Evolutionary conservation across 2,329 filamentous ascomycete genomes (phyloP).

Genomic region (Aciculosporium take): DNA sequence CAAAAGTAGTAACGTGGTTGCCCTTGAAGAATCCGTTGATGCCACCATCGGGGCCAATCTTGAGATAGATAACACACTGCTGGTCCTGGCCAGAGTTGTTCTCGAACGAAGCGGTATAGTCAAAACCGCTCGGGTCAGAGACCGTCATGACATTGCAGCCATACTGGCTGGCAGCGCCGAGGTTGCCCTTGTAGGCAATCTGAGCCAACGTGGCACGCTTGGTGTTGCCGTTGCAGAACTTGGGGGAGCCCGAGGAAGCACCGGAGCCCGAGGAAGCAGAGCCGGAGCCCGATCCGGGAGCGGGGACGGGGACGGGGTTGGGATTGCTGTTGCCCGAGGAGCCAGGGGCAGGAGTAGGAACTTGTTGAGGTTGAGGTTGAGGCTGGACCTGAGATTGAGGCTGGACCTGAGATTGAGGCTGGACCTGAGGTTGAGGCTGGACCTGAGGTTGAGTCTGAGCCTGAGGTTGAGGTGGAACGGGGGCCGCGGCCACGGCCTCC

Average conservation of each 20-base stretch:
- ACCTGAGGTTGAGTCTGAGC: too few species aligned
- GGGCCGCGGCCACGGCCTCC: not conserved
- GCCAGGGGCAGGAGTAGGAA: not conserved
- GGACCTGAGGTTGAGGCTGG: too few species aligned
- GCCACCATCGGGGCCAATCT: slow-evolving; percentile 30
- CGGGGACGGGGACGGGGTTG: not conserved
- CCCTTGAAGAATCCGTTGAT: slow-evolving; percentile 36
- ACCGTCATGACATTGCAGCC: slow-evolving; percentile 40
- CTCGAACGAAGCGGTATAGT: slow-evolving; percentile 29
- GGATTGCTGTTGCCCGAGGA: too few species aligned
- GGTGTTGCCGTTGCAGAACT: slow-evolving; percentile 22
- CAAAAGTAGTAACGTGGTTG: slow-evolving; percentile 27
- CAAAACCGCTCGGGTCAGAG: slow-evolving; percentile 24
- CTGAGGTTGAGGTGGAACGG: not conserved
- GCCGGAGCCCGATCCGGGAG: slow-evolving; percentile 9
- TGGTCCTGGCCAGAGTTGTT: slow-evolving; percentile 21
- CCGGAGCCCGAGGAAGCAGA: too few species aligned
- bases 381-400: too few species aligned
- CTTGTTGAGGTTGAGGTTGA: not conserved
- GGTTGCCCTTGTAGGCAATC: slow-evolving; percentile 35
- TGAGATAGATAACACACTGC: slow-evolving; percentile 34
- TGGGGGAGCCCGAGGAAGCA: slow-evolving; percentile 13
- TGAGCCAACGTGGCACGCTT: slow-evolving; percentile 34
- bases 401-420: too few species aligned
- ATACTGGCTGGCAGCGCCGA: slow-evolving; percentile 24